Evolutionary conservation across 1,284 basidiomycete genomes (phyloP).

Genomic region (Omphalotus olearius): DNA sequence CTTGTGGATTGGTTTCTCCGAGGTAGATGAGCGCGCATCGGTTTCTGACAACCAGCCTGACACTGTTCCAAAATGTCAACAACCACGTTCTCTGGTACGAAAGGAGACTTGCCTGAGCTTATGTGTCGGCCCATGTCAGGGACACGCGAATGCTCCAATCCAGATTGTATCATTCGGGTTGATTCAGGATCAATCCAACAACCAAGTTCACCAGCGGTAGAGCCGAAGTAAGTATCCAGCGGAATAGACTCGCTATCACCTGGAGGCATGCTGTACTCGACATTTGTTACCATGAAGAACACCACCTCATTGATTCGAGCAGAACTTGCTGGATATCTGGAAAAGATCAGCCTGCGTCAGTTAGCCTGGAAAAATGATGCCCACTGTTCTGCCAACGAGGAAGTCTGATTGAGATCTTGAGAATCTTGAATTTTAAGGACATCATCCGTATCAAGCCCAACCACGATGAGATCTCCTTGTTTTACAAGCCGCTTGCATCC

Average conservation of each 20-base stretch:
- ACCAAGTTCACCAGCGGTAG: constrained; percentile 69
- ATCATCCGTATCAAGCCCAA: constrained; percentile 61
- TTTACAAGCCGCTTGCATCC: constrained; percentile 60
- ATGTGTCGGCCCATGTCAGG: constrained; percentile 60
- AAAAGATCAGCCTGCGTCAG: neutral
- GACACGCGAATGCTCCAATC: constrained; percentile 67
- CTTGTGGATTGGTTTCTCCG: constrained; percentile 36
- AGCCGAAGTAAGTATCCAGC: constrained; percentile 44
- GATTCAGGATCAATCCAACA: constrained; percentile 77
- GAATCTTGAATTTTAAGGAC: constrained; percentile 25
- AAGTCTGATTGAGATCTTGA: constrained; percentile 16
- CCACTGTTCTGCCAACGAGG: constrained; percentile 23
- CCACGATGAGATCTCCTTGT: constrained; percentile 77
- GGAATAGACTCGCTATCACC: constrained; percentile 24
- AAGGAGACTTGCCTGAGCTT: constrained; percentile 37
- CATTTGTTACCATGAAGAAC: constrained; percentile 78
- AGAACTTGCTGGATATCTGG: constrained; percentile 6
- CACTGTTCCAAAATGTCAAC: neutral
- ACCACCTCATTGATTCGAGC: constrained; percentile 30
- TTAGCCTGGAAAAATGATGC: neutral
- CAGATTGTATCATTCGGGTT: constrained; percentile 79
- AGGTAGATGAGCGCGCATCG: constrained; percentile 19
- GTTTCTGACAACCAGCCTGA: neutral
- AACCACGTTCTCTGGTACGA: too few species aligned
- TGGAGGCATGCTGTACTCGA: constrained; percentile 62